Conservation (phyloP, 140 eudicot genomes). For the Oenanthe javanica region DNA sequence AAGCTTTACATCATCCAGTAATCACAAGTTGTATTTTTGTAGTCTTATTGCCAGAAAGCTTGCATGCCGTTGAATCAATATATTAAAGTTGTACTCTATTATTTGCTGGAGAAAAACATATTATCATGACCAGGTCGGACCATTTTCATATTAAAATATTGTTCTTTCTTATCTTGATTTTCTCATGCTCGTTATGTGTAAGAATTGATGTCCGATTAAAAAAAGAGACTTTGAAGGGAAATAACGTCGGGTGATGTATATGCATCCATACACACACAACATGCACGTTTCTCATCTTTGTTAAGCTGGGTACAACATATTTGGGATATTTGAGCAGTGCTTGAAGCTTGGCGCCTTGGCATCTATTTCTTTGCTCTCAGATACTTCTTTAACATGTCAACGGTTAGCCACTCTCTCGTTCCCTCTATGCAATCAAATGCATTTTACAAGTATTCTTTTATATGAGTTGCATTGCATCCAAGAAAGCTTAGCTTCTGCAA, state of each 20-base stretch:
- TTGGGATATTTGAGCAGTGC: background rate
- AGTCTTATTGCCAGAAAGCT: too few relatives aligned
- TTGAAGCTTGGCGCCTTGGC: background rate
- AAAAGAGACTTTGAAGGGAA: background rate
- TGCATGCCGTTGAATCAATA: too few relatives aligned
- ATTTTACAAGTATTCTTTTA: background rate
- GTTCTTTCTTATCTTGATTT: background rate
- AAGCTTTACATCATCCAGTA: too few relatives aligned
- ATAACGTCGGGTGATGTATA: background rate
- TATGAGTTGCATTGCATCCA: background rate
- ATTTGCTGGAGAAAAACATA: too few relatives aligned
- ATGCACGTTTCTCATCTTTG: background rate
- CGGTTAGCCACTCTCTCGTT: background rate
- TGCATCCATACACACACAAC: background rate
- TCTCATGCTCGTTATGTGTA: background rate
- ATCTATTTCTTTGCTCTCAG: background rate
- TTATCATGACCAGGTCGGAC: too few relatives aligned
- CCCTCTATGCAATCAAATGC: background rate
- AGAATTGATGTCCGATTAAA: background rate
- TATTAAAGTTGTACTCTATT: too few relatives aligned
- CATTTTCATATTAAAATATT: too few relatives aligned
- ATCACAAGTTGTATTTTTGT: too few relatives aligned
- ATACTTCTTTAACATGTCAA: background rate
- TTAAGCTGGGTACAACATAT: background rate
- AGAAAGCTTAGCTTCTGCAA: too few relatives aligned